phyloP scores from a whole-genome alignment of 495 filamentous ascomycete genomes.

The Neurospora sp. region DNA sequence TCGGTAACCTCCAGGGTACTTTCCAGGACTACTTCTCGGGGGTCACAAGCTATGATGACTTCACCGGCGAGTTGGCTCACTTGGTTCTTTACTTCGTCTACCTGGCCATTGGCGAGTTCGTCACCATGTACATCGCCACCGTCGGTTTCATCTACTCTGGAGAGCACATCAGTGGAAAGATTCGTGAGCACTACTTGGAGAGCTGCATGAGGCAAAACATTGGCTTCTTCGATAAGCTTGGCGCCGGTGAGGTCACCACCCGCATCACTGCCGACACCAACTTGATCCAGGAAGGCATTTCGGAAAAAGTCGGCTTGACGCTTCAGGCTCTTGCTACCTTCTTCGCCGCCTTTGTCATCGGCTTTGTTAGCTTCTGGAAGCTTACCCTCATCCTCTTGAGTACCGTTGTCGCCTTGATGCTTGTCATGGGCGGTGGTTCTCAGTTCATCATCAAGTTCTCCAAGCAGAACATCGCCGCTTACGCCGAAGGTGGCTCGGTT shows the following conservation, averaged over 20 bases:
- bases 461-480: slow-evolving; percentile 64
- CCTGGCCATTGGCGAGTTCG: slow-evolving; percentile 76
- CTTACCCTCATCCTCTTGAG: slow-evolving; percentile 74
- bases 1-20: slow-evolving; percentile 62
- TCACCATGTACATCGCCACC: slow-evolving; percentile 69
- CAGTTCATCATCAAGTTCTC: slow-evolving; percentile 69
- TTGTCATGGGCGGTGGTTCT: slow-evolving; percentile 64
- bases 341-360: slow-evolving; percentile 79
- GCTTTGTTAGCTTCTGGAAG: slow-evolving; percentile 77
- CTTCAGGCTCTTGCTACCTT: slow-evolving; percentile 69
- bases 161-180: slow-evolving; percentile 77
- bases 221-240: slow-evolving; percentile 84
- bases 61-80: slow-evolving; percentile 48
- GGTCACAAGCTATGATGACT: slow-evolving; percentile 37
- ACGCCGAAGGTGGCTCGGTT: slow-evolving; percentile 76
- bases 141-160: slow-evolving; percentile 91
- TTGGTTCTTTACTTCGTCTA: slow-evolving; percentile 86
- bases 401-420: slow-evolving; percentile 61
- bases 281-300: slow-evolving; percentile 78
- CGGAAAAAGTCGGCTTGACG: slow-evolving; percentile 74
- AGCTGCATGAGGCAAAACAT: slow-evolving; percentile 87
- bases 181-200: slow-evolving; percentile 72
- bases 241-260: slow-evolving; percentile 86
- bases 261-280: slow-evolving; percentile 89
- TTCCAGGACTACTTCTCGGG: slow-evolving; percentile 57